These are phyloP conservation scores for Xylaria scruposa DNA, from an alignment of 495 filamentous ascomycete species.

Conservation along the genomic window DNA sequence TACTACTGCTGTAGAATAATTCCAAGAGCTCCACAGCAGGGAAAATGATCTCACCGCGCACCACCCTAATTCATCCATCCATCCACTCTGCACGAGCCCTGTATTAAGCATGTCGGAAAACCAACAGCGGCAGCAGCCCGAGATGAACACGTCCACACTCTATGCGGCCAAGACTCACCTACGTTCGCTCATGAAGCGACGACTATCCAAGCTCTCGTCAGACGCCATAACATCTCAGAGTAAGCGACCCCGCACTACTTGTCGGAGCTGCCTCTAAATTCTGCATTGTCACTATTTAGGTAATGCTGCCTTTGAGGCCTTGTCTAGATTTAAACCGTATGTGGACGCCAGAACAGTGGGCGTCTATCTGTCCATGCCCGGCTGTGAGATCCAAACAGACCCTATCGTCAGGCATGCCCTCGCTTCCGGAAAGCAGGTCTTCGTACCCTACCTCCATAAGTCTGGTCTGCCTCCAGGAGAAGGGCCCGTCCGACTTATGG, in stretches of 20 bases:
- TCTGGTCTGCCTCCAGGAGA: slow-evolving; percentile 50
- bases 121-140: slow-evolving; percentile 31
- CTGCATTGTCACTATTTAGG: slow-evolving; percentile 53
- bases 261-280: slow-evolving; percentile 22
- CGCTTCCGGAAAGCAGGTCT: slow-evolving; percentile 77
- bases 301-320: slow-evolving; percentile 57
- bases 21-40: slow-evolving; percentile 1
- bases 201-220: slow-evolving; percentile 61
- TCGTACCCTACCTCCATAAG: slow-evolving; percentile 86
- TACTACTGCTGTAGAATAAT: background rate
- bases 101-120: slow-evolving; percentile 18
- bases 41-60: background rate
- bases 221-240: slow-evolving; percentile 71
- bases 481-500: slow-evolving; percentile 74
- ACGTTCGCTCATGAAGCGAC: slow-evolving; percentile 69
- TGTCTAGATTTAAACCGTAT: slow-evolving; percentile 66
- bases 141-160: slow-evolving; percentile 53
- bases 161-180: slow-evolving; percentile 76
- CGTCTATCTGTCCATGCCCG: slow-evolving; percentile 92
- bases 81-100: background rate
- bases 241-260: slow-evolving; percentile 45
- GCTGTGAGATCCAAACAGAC: slow-evolving; percentile 80
- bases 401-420: slow-evolving; percentile 83
- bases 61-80: background rate
- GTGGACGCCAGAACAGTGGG: slow-evolving; percentile 74